phyloP scores from a whole-genome alignment of 345 rosid genomes.

The Rubroshorea leprosula region DNA sequence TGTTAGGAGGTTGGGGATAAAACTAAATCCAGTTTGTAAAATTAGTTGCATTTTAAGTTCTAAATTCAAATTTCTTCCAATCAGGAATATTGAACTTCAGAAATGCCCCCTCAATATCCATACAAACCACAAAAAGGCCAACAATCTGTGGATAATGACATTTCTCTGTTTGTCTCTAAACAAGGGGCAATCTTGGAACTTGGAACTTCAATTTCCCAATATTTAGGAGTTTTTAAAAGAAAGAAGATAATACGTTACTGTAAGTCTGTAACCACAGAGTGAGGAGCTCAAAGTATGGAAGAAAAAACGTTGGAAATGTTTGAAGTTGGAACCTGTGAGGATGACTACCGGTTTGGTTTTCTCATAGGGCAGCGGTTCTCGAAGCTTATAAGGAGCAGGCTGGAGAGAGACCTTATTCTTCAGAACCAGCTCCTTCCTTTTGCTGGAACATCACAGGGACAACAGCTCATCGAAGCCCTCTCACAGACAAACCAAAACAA shows the following conservation, averaged over 20 bases:
- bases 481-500: conserved; percentile 31
- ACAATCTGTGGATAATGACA: no score
- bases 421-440: conserved; percentile 50
- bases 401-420: conserved; percentile 42
- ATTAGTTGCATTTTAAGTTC: no score
- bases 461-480: conserved; percentile 29
- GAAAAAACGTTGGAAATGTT: conserved; percentile 27
- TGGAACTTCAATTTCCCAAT: no score
- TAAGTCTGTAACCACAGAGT: neutral
- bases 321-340: conserved; percentile 52
- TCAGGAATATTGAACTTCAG: no score
- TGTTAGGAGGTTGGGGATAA: no score
- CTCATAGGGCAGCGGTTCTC: conserved; percentile 44
- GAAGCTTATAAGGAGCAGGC: conserved; percentile 36
- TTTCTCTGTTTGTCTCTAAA: no score
- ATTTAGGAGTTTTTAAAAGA: neutral
- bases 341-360: conserved; percentile 40
- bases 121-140: no score
- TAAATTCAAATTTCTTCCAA: neutral
- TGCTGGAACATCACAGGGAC: conserved; percentile 24
- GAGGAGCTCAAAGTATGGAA: conserved; percentile 3
- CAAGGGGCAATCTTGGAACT: no score
- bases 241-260: conserved; percentile 1
- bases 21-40: no score
- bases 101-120: no score